A percentile compares a stretch with the other conserved stretches of the same genome.
These are phyloP conservation scores for Solanum virginianum DNA, from an alignment of 257 asterid species.

Conservation along the genomic window DNA sequence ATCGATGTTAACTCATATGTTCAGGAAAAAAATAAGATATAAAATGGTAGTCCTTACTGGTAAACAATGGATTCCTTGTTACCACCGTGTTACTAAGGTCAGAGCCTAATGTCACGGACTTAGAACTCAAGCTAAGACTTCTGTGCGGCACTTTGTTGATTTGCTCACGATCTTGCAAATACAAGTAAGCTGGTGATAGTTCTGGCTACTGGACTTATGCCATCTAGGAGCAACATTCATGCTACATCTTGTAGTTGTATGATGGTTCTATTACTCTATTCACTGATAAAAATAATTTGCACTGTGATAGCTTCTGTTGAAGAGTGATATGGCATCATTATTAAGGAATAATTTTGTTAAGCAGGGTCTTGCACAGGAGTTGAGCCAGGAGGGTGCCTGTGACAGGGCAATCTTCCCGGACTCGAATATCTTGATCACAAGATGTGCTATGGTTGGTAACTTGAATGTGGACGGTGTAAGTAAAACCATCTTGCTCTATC, in stretches of 20 bases:
- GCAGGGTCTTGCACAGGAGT: constrained; percentile 69
- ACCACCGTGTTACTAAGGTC: not conserved
- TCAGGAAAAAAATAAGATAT: not conserved
- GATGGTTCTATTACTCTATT: not conserved
- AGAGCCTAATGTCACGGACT: not conserved
- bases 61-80: not conserved
- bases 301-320: not conserved
- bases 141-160: too few species aligned
- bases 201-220: not conserved
- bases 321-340: not conserved
- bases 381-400: constrained; percentile 81
- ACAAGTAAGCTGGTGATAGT: not conserved
- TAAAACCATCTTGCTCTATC: not conserved
- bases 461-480: constrained; percentile 64
- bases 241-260: not conserved
- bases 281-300: not conserved
- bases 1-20: not conserved
- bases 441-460: constrained; percentile 74
- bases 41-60: not conserved
- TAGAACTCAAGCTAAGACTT: too few species aligned
- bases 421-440: constrained; percentile 30
- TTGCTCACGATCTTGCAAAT: too few species aligned
- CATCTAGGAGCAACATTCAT: not conserved
- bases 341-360: not conserved
- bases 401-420: constrained; percentile 77